phyloP scores from a whole-genome alignment of 2,329 filamentous ascomycete species.

The Fusarium compactum region DNA sequence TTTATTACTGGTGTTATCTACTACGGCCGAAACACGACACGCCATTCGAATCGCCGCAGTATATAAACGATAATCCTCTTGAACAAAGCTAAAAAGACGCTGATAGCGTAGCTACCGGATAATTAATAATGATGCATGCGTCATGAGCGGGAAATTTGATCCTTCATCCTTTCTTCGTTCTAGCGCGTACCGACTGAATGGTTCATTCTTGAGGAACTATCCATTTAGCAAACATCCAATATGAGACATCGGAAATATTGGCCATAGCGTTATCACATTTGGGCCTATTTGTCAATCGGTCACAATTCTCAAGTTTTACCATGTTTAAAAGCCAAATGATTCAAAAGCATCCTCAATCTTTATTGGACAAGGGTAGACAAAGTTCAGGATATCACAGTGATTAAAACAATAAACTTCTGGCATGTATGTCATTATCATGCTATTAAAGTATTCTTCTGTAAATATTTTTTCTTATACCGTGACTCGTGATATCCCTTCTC shows the following conservation, averaged over 20 bases:
- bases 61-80: constrained; percentile 12
- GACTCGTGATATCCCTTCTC: constrained; percentile 1
- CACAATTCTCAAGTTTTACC: neutral
- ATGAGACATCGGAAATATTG: neutral
- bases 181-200: constrained; percentile 6
- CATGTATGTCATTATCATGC: constrained; percentile 1
- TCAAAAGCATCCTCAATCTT: neutral
- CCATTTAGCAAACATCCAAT: neutral
- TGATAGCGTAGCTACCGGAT: neutral
- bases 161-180: neutral
- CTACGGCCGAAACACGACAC: constrained; percentile 50
- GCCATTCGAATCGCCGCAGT: constrained; percentile 7
- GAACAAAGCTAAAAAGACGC: constrained; percentile 16
- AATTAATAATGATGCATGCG: constrained; percentile 4
- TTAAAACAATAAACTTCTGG: neutral
- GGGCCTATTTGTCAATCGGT: neutral
- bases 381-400: neutral
- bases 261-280: constrained; percentile 1
- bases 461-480: constrained; percentile 1
- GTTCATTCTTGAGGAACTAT: neutral
- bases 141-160: constrained; percentile 2
- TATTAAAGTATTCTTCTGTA: constrained; percentile 2
- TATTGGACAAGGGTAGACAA: neutral
- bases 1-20: constrained; percentile 61
- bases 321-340: neutral